These are phyloP conservation scores for Celoporthe dispersa DNA, from an alignment of 2,329 filamentous ascomycete genomes.

Conservation along the genomic window DNA sequence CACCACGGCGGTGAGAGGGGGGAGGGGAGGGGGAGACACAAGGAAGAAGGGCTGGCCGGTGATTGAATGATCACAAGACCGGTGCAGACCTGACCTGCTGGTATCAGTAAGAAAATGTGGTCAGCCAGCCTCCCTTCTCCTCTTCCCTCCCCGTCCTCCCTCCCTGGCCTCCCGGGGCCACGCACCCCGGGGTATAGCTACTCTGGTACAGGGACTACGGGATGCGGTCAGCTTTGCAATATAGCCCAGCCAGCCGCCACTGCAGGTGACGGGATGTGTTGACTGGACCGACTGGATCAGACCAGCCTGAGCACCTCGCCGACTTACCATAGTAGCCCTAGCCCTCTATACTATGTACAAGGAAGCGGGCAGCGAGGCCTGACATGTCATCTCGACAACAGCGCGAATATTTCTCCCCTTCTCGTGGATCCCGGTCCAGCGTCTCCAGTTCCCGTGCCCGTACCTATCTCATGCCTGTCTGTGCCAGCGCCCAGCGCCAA, in stretches of 20 bases:
- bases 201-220: not conserved
- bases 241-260: not conserved
- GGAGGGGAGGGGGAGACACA: not conserved
- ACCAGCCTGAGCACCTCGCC: not conserved
- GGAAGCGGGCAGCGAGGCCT: not conserved
- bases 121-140: not conserved
- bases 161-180: not conserved
- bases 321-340: not conserved
- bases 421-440: not conserved
- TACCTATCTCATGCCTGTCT: not conserved
- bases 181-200: not conserved
- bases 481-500: not conserved
- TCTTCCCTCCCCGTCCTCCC: not conserved
- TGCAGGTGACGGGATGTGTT: not conserved
- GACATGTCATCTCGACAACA: not conserved
- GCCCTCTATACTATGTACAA: not conserved
- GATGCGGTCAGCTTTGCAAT: slow-evolving; percentile 1
- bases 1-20: not conserved
- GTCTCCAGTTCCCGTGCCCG: not conserved
- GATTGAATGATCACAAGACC: slow-evolving; percentile 2
- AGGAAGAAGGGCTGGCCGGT: not conserved
- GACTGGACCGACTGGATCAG: not conserved
- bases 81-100: not conserved
- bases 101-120: not conserved
- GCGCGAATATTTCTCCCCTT: not conserved